These are phyloP conservation scores for Maudiozyma saulgeensis DNA, from an alignment of 805 yeast genomes.

Conservation along the genomic window DNA sequence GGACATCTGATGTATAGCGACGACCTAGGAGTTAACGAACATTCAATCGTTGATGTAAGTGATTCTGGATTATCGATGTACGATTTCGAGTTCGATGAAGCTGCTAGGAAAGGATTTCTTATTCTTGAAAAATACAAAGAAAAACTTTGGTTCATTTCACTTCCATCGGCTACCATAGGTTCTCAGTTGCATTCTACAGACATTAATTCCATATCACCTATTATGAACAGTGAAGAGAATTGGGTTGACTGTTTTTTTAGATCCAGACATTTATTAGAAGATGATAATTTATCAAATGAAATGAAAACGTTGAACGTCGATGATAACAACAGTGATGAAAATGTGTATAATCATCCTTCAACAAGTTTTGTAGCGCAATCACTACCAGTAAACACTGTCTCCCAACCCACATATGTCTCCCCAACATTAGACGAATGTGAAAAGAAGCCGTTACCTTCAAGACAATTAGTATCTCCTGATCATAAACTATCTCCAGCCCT, in stretches of 20 bases:
- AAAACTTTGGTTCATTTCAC: constrained; percentile 49
- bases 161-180: constrained; percentile 20
- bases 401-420: too few relatives aligned
- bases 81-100: constrained; percentile 67
- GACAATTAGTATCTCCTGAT: background rate
- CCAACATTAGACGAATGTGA: too few relatives aligned
- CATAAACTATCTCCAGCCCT: background rate
- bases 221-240: constrained; percentile 39
- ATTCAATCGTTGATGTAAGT: constrained; percentile 20
- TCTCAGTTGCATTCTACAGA: background rate
- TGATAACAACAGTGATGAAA: background rate
- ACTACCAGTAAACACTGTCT: too few relatives aligned
- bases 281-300: constrained; percentile 7
- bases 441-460: too few relatives aligned
- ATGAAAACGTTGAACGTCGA: constrained; percentile 7
- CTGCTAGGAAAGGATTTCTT: constrained; percentile 47
- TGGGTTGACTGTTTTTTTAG: constrained; percentile 66
- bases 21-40: background rate
- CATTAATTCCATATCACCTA: constrained; percentile 28
- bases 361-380: constrained; percentile 1
- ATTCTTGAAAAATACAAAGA: constrained; percentile 52
- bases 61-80: constrained; percentile 60
- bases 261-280: constrained; percentile 48
- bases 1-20: constrained; percentile 15
- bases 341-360: constrained; percentile 2